Evolutionary conservation across 2,329 filamentous ascomycete species (phyloP), one percentile per base, ranked within the genome.

Genomic region (Xylaria multiplex): DNA sequence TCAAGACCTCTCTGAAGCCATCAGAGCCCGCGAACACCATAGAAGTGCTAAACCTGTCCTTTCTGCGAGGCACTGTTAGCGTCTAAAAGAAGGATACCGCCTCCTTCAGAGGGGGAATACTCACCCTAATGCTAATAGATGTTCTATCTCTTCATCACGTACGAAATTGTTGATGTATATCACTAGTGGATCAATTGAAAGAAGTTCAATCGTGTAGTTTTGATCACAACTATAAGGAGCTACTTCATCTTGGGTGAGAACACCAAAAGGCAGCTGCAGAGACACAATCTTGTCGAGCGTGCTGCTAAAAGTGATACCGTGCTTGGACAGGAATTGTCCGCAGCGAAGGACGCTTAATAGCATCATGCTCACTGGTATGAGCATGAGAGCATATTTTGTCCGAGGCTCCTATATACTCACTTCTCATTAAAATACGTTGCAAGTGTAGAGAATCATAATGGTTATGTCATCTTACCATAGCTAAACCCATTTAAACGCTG

Each of bases 111-210:
- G 11, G 46, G 27, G 14, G n/a, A 40, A 9, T 30, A 56, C 57
- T 65, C 54, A 55, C 62, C 48, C 52, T 42, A 61, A 32, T n/a
- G n/a, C 42, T 43, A 66, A 14, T 22, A 66, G 53, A 46, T 66
- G 54, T 8, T 66, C 43, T 40, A 66, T 56, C 40, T 66, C 64
- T 8, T 46, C 59, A 16, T 66, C 59, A 27, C 50, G 40, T n/a
- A 66, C 0, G 55, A 66, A 66, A 19, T 59, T 55, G 32, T 66
- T 66, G 64, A 66, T 46, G 19, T 66, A 66, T 35, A 66, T 59
- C 6, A 66, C 60, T 16, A 63, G 43, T 2, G 64, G 64, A 22
- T 66, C 64, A 24, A 64, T 59, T 32, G 64, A 66, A n/a, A 64
- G 50, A 19, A 67, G 35, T 19, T 67, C 65, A 46, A 64, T 43